Conservation (phyloP, 768 basidiomycete genomes). For the Phanerodontia chrysosporium region DNA sequence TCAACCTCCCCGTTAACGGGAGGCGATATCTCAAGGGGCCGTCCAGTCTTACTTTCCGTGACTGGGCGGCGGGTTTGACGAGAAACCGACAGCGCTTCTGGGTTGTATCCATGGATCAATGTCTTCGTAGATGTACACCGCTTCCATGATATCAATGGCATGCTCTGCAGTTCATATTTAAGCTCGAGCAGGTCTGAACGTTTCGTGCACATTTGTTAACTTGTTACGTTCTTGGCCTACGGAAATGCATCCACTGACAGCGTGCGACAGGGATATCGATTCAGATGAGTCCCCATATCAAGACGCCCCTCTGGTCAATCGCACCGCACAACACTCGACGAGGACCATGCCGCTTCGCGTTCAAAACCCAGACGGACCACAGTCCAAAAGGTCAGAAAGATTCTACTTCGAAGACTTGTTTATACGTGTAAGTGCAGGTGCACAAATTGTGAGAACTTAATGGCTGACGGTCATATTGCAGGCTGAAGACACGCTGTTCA, state of each 20-base stretch:
- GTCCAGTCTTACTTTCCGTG: background rate
- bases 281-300: too few species aligned
- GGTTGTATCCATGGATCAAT: background rate
- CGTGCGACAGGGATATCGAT: too few species aligned
- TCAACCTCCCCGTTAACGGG: background rate
- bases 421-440: background rate
- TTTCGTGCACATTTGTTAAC: too few species aligned
- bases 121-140: too few species aligned
- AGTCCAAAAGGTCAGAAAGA: background rate
- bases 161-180: too few species aligned
- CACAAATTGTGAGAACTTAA: background rate
- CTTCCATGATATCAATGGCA: too few species aligned
- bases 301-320: too few species aligned
- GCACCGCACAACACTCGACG: too few species aligned
- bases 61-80: constrained; percentile 10
- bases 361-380: background rate
- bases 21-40: constrained; percentile 11
- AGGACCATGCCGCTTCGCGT: background rate
- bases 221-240: too few species aligned
- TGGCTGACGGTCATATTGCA: background rate
- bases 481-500: background rate
- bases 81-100: constrained; percentile 4
- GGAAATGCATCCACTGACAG: too few species aligned
- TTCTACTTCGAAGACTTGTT: background rate
- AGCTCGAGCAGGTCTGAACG: too few species aligned